Evolutionary conservation across 495 filamentous ascomycete genomes (phyloP).

Genomic region (Penicillium simplicissimum): DNA sequence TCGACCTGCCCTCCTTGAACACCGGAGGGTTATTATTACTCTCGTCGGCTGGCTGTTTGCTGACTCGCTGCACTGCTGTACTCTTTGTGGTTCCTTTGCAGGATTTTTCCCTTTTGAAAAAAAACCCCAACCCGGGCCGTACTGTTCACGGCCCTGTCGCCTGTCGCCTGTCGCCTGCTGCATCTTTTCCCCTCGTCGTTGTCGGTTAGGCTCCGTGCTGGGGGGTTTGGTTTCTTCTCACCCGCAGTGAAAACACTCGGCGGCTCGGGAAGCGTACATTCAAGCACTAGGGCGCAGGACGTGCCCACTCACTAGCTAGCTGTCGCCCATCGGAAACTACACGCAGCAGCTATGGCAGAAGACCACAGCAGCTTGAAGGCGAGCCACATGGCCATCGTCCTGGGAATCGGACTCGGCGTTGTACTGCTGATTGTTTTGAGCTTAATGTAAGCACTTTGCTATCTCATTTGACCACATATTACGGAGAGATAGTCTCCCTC

Average conservation of each 20-base stretch:
- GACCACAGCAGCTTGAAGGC: conserved; percentile 23
- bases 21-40: not conserved
- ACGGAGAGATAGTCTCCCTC: not conserved
- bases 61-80: not conserved
- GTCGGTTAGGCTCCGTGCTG: not conserved
- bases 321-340: not conserved
- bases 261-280: not conserved
- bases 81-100: not conserved
- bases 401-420: conserved; percentile 43
- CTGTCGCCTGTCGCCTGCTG: not conserved
- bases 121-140: not conserved
- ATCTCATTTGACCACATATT: not conserved
- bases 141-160: not conserved
- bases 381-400: conserved; percentile 40
- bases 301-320: not conserved
- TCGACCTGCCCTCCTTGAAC: not conserved
- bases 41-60: not conserved
- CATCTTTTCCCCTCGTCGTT: not conserved
- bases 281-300: not conserved
- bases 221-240: not conserved
- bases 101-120: not conserved
- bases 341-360: conserved; percentile 16
- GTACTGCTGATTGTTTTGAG: conserved; percentile 39
- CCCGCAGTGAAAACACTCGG: not conserved
- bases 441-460: conserved; percentile 34